Evolutionary conservation across 2,329 filamentous ascomycete genomes (phyloP), one percentile per base, ranked within the genome.

Genomic region (Stagonosporopsis vannaccii): DNA sequence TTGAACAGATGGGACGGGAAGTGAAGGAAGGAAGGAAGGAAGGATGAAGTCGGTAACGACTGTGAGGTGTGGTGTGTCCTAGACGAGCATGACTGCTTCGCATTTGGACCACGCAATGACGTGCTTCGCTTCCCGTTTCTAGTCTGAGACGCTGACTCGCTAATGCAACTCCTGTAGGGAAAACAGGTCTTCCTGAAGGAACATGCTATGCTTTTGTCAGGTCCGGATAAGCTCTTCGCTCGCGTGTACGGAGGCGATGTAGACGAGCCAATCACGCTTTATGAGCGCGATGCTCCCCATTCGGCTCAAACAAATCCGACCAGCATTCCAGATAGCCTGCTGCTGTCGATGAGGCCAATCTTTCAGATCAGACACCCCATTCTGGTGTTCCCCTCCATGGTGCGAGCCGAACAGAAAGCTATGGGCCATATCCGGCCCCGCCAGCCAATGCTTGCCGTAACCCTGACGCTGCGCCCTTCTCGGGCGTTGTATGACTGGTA

Each of bases 351-450:
- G 26, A 48, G 60, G 13, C 59, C 61, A 1, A 61, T 64, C 2
- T 62, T 66, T 48, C 63, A 66, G 12, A 64, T 64, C 36, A 52
- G 61, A 4, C 48, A 66, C 15, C 63, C 61, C 2, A 44, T 53
- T 0, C 28, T 66, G 2, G 62, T 66, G 61, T 66, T 62, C 36
- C 61, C 61, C 0, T 62, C 59, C 1, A 53, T 62, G 50, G 15
- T 64, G 6, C 63, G 61, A 23, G 59, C 59, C 0, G 49, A 51
- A 19, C 32, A 11, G 1, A 59, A 48, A 9, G 15, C 36, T 3
- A 26, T 58, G 3, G 6, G 44, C 1, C 26, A 22, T 1, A 19
- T 44, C 2, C 40, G 25, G 0, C 47, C 52, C 5, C 25, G 50
- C 11, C 15, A 58, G 3, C 49, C 28, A 2, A 47, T 42, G 7